phyloP scores from a whole-genome alignment of 2,329 filamentous ascomycete genomes.

The Trichothecium roseum region DNA sequence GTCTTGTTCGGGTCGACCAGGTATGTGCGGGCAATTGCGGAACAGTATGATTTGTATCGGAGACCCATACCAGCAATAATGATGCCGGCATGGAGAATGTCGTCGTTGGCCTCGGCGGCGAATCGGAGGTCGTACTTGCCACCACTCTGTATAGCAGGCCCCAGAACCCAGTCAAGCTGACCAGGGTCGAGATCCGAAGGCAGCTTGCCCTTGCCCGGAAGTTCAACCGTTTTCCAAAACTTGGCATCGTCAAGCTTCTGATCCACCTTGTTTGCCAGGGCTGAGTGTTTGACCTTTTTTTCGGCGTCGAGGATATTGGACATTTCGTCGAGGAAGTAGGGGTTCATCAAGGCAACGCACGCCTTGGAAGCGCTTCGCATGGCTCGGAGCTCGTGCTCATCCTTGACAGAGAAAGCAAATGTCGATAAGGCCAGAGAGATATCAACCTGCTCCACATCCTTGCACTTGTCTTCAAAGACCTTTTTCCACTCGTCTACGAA shows the following conservation, averaged over 20 bases:
- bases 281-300: conserved; percentile 90
- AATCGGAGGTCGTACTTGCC: conserved; percentile 90
- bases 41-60: conserved; percentile 92
- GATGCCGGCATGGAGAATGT: conserved; percentile 77
- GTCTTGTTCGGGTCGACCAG: conserved; percentile 94
- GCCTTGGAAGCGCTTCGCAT: conserved; percentile 93
- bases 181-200: conserved; percentile 77
- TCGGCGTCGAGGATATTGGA: conserved; percentile 90
- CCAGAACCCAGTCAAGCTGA: conserved; percentile 90
- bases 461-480: conserved; percentile 63
- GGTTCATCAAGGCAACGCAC: conserved; percentile 87
- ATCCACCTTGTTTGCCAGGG: conserved; percentile 76
- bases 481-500: conserved; percentile 98
- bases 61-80: conserved; percentile 89
- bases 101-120: conserved; percentile 67
- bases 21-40: conserved; percentile 85
- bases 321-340: conserved; percentile 98
- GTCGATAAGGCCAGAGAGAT: conserved; percentile 72
- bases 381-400: conserved; percentile 84
- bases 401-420: conserved; percentile 82
- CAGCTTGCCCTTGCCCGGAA: conserved; percentile 63
- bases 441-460: conserved; percentile 83
- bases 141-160: conserved; percentile 86
- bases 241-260: conserved; percentile 87
- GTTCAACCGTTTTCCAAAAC: conserved; percentile 75